Percentiles rank a stretch among this genome's conserved stretches.
These are phyloP conservation scores for Colletotrichum ledebouriae DNA, from an alignment of 2,329 filamentous ascomycete species.

Conservation along the genomic window DNA sequence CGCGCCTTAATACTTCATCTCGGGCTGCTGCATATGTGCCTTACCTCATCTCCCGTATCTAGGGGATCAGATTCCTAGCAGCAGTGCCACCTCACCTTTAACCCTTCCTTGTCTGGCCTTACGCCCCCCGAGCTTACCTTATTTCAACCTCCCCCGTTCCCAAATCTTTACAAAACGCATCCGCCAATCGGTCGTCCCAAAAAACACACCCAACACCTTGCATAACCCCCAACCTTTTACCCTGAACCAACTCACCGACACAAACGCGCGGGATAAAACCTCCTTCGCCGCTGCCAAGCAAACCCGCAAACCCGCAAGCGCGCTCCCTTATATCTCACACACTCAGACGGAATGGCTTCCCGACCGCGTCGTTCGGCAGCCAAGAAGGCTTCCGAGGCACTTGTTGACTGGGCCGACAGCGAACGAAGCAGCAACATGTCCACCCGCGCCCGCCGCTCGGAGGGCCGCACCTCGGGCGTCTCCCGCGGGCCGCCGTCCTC, in stretches of 20 bases:
- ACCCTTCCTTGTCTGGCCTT: conserved; percentile 34
- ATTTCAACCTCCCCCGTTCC: conserved; percentile 42
- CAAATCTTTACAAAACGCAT: conserved; percentile 29
- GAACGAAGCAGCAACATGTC: conserved; percentile 63
- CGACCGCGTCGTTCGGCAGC: conserved; percentile 63
- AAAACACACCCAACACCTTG: conserved; percentile 2
- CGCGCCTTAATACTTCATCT: conserved; percentile 31
- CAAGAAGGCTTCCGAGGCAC: conserved; percentile 57
- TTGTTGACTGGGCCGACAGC: conserved; percentile 63
- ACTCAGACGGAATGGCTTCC: conserved; percentile 56
- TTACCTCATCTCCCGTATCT: conserved; percentile 42
- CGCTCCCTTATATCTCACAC: conserved; percentile 20
- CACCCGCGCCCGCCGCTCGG: conserved; percentile 63
- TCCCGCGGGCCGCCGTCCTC: conserved; percentile 62
- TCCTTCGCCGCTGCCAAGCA: conserved; percentile 18
- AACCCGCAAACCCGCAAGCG: conserved; percentile 8
- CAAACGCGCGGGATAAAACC: conserved; percentile 14
- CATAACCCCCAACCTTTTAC: conserved; percentile 22
- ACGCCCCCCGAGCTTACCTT: conserved; percentile 41
- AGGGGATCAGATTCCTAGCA: conserved; percentile 42
- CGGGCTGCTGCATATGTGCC: conserved; percentile 33
- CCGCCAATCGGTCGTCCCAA: conserved; percentile 26
- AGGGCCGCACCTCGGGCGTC: conserved; percentile 58
- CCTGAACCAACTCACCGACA: conserved; percentile 25
- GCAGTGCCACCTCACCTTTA: conserved; percentile 41